A percentile compares a stretch with the other conserved stretches of the same genome.
These are phyloP conservation scores for Austroboletus festivus DNA, from an alignment of 768 basidiomycete species.

Conservation along the genomic window DNA sequence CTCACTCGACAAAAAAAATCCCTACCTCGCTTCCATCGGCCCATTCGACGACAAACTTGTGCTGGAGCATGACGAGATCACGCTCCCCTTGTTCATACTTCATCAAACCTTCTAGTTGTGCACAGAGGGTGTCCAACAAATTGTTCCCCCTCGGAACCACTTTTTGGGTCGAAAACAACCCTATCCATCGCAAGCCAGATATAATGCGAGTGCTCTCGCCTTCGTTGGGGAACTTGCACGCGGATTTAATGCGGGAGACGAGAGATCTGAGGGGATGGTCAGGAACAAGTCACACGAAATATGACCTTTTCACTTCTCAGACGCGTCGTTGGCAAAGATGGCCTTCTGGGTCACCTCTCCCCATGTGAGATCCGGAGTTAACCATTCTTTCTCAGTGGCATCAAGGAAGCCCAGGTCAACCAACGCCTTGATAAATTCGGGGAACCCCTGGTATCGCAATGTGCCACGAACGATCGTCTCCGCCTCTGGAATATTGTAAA, in stretches of 20 bases:
- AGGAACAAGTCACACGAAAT: not conserved
- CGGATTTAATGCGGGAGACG: constrained; percentile 62
- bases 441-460: constrained; percentile 94
- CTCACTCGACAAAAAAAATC: not conserved
- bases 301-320: constrained; percentile 55
- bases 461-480: constrained; percentile 92
- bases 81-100: constrained; percentile 87
- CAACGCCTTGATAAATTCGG: constrained; percentile 85
- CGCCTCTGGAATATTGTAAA: constrained; percentile 90
- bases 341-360: constrained; percentile 76
- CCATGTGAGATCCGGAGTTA: constrained; percentile 76
- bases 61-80: constrained; percentile 96
- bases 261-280: constrained; percentile 51
- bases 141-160: constrained; percentile 64
- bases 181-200: constrained; percentile 91
- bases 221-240: constrained; percentile 71
- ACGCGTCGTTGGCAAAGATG: constrained; percentile 60
- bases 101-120: constrained; percentile 86
- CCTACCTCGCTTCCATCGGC: constrained; percentile 71
- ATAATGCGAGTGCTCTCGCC: constrained; percentile 74
- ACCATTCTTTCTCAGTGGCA: constrained; percentile 71
- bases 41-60: constrained; percentile 94
- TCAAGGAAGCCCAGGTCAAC: constrained; percentile 88
- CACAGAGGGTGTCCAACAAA: constrained; percentile 92
- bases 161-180: constrained; percentile 75